Evolutionary conservation across 768 basidiomycete species (phyloP).

Genomic region (Tylopilus vinaceipallidus): DNA sequence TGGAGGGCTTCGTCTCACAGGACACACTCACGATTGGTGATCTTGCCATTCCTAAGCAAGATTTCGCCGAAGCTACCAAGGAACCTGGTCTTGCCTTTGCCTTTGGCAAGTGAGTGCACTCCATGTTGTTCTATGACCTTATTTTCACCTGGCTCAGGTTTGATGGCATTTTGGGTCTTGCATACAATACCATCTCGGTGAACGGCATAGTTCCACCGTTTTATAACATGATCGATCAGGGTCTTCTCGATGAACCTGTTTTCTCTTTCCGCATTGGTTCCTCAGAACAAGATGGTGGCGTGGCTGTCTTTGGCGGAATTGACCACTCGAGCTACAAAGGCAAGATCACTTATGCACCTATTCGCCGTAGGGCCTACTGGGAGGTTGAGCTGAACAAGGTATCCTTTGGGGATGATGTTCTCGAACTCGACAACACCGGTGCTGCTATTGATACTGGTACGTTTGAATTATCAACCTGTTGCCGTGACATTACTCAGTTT

Average conservation of each 20-base stretch:
- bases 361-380: constrained; percentile 97
- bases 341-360: constrained; percentile 79
- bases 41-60: constrained; percentile 65
- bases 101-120: constrained; percentile 76
- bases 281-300: constrained; percentile 86
- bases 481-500: constrained; percentile 3
- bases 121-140: background rate
- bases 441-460: constrained; percentile 88
- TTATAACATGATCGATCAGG: constrained; percentile 86
- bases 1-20: constrained; percentile 93
- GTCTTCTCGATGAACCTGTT: constrained; percentile 78
- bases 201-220: constrained; percentile 92
- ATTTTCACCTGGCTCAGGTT: constrained; percentile 51
- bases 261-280: constrained; percentile 93
- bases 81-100: constrained; percentile 98
- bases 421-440: constrained; percentile 92
- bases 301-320: constrained; percentile 89
- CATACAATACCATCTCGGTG: constrained; percentile 92
- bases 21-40: constrained; percentile 84
- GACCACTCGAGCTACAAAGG: constrained; percentile 77
- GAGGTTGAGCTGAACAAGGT: constrained; percentile 93
- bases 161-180: constrained; percentile 94
- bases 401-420: constrained; percentile 77
- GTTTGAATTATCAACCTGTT: constrained; percentile 9
- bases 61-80: constrained; percentile 94